These are phyloP conservation scores for Hydnum rufescens DNA, from an alignment of 768 basidiomycete species.

Conservation along the genomic window DNA sequence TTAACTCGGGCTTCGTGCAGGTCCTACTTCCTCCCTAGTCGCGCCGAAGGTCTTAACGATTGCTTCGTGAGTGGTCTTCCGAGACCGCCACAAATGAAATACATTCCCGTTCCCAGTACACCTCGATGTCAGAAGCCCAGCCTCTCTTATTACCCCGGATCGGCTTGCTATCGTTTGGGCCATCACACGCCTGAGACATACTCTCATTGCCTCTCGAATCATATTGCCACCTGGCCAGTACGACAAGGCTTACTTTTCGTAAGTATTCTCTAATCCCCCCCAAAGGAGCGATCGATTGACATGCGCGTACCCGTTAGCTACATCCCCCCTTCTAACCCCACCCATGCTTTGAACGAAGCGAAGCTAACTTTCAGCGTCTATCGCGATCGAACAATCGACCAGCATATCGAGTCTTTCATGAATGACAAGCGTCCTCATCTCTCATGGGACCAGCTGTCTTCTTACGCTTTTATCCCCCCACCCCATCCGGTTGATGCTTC, in stretches of 20 bases:
- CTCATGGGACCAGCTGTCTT: conserved; percentile 66
- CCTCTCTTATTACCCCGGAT: conserved; percentile 22
- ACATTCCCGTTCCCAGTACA: conserved; percentile 31
- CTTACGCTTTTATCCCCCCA: conserved; percentile 33
- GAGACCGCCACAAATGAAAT: conserved; percentile 18
- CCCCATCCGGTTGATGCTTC: too few relatives aligned
- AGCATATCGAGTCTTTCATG: too few relatives aligned
- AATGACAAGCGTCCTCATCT: too few relatives aligned
- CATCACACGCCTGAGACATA: conserved; percentile 47
- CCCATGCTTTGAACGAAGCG: background rate
- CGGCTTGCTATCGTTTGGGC: conserved; percentile 45
- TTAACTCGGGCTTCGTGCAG: too few relatives aligned
- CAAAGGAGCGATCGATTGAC: background rate
- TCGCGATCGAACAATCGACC: too few relatives aligned
- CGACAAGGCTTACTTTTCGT: background rate
- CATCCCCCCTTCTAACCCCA: background rate
- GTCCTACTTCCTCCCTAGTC: conserved; percentile 61
- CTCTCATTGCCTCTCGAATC: conserved; percentile 44
- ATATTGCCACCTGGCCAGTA: conserved; percentile 4
- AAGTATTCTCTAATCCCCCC: background rate
- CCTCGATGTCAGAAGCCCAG: conserved; percentile 38
- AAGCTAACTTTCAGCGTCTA: too few relatives aligned
- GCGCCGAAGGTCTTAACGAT: conserved; percentile 70
- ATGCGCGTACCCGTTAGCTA: background rate
- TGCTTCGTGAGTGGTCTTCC: conserved; percentile 27